A percentile compares a stretch with the other conserved stretches of the same genome.
Conservation (phyloP, 441 rosid genomes). For the Macaranga tanarius region DNA sequence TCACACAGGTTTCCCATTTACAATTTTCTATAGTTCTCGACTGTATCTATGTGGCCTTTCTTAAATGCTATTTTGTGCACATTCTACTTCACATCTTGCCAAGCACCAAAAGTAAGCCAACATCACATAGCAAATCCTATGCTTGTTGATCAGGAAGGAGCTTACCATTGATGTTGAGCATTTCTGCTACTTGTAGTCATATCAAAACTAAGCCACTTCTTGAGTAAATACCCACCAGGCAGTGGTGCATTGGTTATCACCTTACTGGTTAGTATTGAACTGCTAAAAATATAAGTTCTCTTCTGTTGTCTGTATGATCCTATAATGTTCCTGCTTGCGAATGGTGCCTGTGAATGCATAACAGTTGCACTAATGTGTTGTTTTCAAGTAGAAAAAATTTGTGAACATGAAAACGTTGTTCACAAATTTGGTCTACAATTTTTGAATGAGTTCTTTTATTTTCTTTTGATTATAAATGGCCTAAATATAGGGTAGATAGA, state of each 20-base stretch:
- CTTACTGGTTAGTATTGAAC: no score
- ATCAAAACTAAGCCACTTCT: neutral
- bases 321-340: neutral
- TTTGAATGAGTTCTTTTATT: neutral
- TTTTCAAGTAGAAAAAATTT: neutral
- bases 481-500: neutral
- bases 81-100: neutral
- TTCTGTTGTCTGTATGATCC: no score
- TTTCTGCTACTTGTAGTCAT: neutral
- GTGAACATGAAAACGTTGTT: no score
- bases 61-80: no score
- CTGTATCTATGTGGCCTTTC: neutral
- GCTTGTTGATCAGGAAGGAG: neutral
- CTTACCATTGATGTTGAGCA: neutral
- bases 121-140: neutral
- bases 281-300: no score
- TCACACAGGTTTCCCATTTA: neutral
- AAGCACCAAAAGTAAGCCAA: neutral
- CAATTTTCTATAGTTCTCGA: neutral
- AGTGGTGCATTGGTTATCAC: neutral
- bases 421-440: no score
- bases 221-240: no score
- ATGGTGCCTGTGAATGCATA: neutral
- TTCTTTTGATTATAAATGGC: neutral
- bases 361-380: neutral